Base-by-base conservation (phyloP, 495 filamentous ascomycete genomes). In the Aspergillus nidulans region DNA sequence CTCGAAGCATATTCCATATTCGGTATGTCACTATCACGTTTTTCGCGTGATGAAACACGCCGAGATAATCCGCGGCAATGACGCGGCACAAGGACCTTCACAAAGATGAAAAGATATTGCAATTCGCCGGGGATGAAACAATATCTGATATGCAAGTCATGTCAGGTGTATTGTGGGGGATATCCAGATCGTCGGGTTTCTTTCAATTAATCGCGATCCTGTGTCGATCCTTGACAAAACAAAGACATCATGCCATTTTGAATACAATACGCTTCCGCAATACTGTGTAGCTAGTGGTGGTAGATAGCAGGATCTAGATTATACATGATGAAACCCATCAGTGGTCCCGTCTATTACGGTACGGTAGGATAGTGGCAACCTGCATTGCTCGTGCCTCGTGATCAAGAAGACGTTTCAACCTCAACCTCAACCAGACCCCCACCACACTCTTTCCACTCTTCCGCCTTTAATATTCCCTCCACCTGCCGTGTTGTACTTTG, bases 391-490 rank as follows among this genome's bases (percentile, higher is more conserved):
- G 57, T 61, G 48, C 47, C 58, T 59, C 61, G 61, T 61, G 61
- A 63, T 63, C 62, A 51, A 55, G 41, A 55, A 28, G 15, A 59
- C 60, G 41, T 44, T 44, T 44, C 41, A 44, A 25, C 13, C 25
- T 49, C 30, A 15, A n/a, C 55, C 55, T 52, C 49, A 59, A 61
- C 58, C 62, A 60, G 61, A 62, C 62, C 57, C 63, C 58, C 62
- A 60, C 58, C 49, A 60, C 53, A 49, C 55, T 61, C 58, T 58
- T 59, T 66, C 62, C 63, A 58, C 57, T 62, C 60, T 60, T 62
- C 64, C 63, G 61, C 52, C 56, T 63, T 50, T 57, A 53, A 66
- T 62, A 63, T 45, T 48, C 50, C 42, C 58, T 50, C 52, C 56
- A 45, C 28, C 18, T 47, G 40, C 40, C 48, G 10, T 39, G 26